Conservation (phyloP, 345 rosid genomes). For the Hibiscus tridactylites region DNA sequence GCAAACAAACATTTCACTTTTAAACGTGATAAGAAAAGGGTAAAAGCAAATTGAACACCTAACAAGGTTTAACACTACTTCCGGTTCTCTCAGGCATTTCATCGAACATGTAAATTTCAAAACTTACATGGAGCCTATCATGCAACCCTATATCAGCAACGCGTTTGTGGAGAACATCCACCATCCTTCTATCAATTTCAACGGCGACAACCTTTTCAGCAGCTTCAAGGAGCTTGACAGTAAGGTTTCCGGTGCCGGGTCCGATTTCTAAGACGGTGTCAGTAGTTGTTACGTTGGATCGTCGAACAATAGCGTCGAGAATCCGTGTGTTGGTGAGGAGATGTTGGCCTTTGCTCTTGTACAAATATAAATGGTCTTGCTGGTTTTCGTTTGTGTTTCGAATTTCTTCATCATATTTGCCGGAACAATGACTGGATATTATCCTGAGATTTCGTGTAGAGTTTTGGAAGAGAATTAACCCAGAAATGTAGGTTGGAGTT, state of each 20-base stretch:
- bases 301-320: slow-evolving; percentile 61
- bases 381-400: neutral
- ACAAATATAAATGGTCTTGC: neutral
- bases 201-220: slow-evolving; percentile 56
- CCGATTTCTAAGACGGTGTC: slow-evolving; percentile 85
- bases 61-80: neutral
- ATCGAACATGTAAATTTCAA: slow-evolving; percentile 28
- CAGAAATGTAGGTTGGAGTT: slow-evolving; percentile 4
- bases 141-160: slow-evolving; percentile 33
- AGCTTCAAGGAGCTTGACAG: slow-evolving; percentile 62
- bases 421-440: slow-evolving; percentile 11
- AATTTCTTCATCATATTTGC: neutral
- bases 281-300: slow-evolving; percentile 35
- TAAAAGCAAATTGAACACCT: neutral
- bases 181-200: slow-evolving; percentile 79
- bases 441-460: slow-evolving; percentile 18
- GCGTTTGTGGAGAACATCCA: slow-evolving; percentile 49
- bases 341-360: slow-evolving; percentile 68
- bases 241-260: slow-evolving; percentile 91
- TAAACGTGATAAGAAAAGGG: neutral
- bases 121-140: slow-evolving; percentile 50
- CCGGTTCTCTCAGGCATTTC: slow-evolving; percentile 30
- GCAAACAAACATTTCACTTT: slow-evolving; percentile 8
- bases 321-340: slow-evolving; percentile 73
- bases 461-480: slow-evolving; percentile 15